Evolutionary conservation across 1,284 basidiomycete genomes (phyloP), one percentile per base, ranked within the genome.

Genomic region (Amylostereum areolatum): DNA sequence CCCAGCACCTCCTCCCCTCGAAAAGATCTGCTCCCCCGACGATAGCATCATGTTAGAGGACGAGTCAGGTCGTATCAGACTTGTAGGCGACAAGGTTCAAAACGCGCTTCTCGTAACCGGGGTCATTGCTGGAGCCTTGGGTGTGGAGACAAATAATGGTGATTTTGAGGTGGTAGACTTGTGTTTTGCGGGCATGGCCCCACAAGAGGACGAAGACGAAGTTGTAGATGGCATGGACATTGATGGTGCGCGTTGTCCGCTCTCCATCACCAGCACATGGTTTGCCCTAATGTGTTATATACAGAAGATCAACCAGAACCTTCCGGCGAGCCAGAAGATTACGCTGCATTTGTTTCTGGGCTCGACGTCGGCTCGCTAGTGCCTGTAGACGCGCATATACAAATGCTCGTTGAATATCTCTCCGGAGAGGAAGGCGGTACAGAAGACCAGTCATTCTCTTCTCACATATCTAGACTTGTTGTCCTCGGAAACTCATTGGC

Each of bases 161-260:
- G 93, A 97, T 55, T 98, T 99, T 59, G 89, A 97, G 62, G 94
- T 97, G 3, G 77, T 89, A n/a, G 96, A 98, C 65, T 66, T 91
- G 4, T 92, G 92, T 66, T 91, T 81, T 61, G 79, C 94, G 2
- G 94, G 86, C 0, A 72, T 94, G 67, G 84, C 93, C 6, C 82
- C 83, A 1, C 81, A 87, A 55, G 53, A 60, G 11, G 64, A 65
- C 11, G 56, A 59, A 8, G 53, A 64, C 8, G 65, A 63, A 5
- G 64, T 61, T 29, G 66, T 67, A 35, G 59, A 65, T 29, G 57
- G 52, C 4, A 71, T 74, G 62, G 69, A 73, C 10, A 59, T 74
- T 5, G 77, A 77, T 49, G 74, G 69, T 62, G 65, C 12, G 37
- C 5, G 5, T n/a, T 5, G n/a, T n/a, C n/a, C n/a, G n/a, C n/a